Evolutionary conservation across 441 rosid genomes (phyloP).

Genomic region (Eruca vesicaria): DNA sequence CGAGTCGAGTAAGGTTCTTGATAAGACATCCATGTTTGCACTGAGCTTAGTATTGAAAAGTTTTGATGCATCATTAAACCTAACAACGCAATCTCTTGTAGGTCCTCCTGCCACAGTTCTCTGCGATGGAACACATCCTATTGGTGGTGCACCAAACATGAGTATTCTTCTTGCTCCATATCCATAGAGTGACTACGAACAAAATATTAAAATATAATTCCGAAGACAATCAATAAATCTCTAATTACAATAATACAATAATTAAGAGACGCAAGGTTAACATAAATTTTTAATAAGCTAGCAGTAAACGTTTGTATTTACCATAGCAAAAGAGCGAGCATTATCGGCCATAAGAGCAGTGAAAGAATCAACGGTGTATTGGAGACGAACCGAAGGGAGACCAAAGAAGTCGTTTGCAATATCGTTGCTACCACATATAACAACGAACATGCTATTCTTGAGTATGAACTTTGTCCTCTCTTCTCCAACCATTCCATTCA

Average conservation of each 20-base stretch:
- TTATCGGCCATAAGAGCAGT: constrained; percentile 41
- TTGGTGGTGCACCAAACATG: constrained; percentile 57
- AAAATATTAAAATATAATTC: background rate
- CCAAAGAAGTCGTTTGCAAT: constrained; percentile 53
- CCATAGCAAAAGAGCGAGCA: constrained; percentile 51
- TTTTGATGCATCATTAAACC: constrained; percentile 43
- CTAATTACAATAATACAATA: background rate
- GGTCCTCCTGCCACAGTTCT: constrained; percentile 56
- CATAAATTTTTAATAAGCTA: background rate
- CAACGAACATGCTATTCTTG: constrained; percentile 33
- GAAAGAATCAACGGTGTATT: constrained; percentile 45
- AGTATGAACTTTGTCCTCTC: constrained; percentile 38
- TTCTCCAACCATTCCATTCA: constrained; percentile 47
- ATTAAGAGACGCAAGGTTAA: background rate
- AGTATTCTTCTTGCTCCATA: constrained; percentile 63
- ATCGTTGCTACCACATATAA: constrained; percentile 65
- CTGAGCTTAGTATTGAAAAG: constrained; percentile 55
- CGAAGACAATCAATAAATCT: background rate
- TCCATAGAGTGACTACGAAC: constrained; percentile 45
- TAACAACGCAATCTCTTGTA: constrained; percentile 41
- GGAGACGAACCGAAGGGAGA: constrained; percentile 25
- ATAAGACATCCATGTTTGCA: constrained; percentile 37
- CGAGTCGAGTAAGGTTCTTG: constrained; percentile 16
- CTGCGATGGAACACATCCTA: constrained; percentile 67
- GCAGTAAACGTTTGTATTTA: constrained; percentile 12